phyloP scores from a whole-genome alignment of 164 flowering plant genomes.

The Nelumbo lutea region DNA sequence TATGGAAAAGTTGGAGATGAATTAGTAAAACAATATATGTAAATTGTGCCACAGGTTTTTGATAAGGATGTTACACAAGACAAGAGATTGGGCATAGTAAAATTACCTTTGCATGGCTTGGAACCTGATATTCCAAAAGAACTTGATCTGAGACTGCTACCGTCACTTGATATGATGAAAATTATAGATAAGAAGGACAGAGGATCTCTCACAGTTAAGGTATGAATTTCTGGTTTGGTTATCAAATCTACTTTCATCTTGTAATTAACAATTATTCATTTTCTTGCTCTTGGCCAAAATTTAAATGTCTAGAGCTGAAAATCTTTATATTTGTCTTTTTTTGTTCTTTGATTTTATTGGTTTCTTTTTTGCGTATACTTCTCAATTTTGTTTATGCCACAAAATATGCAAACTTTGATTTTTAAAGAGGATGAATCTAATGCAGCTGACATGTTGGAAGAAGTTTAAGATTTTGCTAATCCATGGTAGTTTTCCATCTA shows the following conservation, averaged over 20 bases:
- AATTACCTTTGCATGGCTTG: slow-evolving; percentile 55
- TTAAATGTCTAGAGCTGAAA: too few relatives aligned
- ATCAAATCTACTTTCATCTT: neutral
- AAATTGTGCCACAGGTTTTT: slow-evolving; percentile 48
- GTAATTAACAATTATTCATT: neutral
- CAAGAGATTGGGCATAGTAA: slow-evolving; percentile 73
- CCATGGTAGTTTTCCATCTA: too few relatives aligned
- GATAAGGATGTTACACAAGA: slow-evolving; percentile 93
- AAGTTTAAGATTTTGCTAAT: too few relatives aligned
- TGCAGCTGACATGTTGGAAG: too few relatives aligned
- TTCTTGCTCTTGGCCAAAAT: too few relatives aligned
- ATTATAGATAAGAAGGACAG: slow-evolving; percentile 90
- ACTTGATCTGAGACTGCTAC: slow-evolving; percentile 53
- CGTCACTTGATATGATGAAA: slow-evolving; percentile 82
- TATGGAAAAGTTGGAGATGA: neutral
- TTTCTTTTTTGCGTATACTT: too few relatives aligned
- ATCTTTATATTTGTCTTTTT: too few relatives aligned
- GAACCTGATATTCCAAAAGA: slow-evolving; percentile 60
- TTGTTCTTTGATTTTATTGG: too few relatives aligned
- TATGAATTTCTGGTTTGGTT: slow-evolving; percentile 6
- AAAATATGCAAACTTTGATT: too few relatives aligned
- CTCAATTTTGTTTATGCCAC: too few relatives aligned
- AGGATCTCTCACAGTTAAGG: slow-evolving; percentile 80
- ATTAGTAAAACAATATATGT: neutral
- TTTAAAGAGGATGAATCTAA: too few relatives aligned